Percentiles rank a stretch among this genome's conserved stretches.
Evolutionary conservation across 805 yeast species (phyloP).

Genomic region (Candida nitratophila): DNA sequence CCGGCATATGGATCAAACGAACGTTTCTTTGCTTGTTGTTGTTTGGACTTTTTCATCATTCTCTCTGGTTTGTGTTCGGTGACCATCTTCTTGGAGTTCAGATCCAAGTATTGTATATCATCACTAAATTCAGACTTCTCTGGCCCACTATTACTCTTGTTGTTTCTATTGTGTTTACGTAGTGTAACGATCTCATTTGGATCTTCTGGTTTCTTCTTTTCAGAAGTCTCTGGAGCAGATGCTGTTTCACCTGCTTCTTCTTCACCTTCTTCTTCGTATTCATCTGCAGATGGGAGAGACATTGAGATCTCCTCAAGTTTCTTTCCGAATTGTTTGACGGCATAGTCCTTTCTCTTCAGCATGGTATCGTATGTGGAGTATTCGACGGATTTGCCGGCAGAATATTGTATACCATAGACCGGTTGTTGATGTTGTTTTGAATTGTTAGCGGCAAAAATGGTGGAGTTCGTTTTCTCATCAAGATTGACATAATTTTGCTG

Average conservation of each 20-base stretch:
- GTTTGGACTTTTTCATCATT: constrained; percentile 1
- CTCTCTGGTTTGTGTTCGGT: background rate
- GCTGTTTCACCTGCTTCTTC: constrained; percentile 1
- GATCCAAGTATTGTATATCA: constrained; percentile 9
- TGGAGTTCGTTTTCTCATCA: background rate
- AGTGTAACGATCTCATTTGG: constrained; percentile 25
- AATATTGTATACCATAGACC: constrained; percentile 14
- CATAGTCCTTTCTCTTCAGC: constrained; percentile 11
- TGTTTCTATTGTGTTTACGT: constrained; percentile 18
- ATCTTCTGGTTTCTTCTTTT: constrained; percentile 17
- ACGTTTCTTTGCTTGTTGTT: constrained; percentile 25
- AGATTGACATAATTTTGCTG: background rate
- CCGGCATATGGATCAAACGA: constrained; percentile 55
- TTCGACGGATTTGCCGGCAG: constrained; percentile 10
- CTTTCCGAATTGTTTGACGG: constrained; percentile 8
- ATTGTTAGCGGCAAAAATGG: background rate
- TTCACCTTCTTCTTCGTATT: constrained; percentile 11
- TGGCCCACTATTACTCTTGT: constrained; percentile 18
- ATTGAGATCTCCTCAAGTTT: constrained; percentile 2
- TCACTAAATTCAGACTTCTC: constrained; percentile 23
- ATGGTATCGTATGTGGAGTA: constrained; percentile 6
- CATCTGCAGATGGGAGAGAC: constrained; percentile 9
- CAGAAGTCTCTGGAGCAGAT: background rate
- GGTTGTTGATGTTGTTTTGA: background rate
- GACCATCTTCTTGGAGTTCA: constrained; percentile 16